Base-by-base conservation (phyloP, 2,329 filamentous ascomycete genomes). In the Xylaria sp. region DNA sequence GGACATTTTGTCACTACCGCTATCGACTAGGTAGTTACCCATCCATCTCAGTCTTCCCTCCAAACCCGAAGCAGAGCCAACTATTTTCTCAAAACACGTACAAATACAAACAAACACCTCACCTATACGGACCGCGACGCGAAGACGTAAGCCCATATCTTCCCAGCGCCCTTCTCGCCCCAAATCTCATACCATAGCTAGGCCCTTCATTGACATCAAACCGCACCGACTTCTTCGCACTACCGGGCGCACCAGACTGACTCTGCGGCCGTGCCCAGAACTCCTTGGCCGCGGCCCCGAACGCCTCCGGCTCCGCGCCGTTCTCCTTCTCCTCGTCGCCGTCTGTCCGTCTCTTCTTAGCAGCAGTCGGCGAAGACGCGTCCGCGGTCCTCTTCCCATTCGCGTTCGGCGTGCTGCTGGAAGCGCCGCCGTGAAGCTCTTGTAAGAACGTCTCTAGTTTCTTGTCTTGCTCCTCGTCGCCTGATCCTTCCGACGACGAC, bases 151-250 rank as follows among this genome's bases (percentile, higher is more conserved):
- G 55, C 1, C 50, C 46, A 13, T 57, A 65, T 15, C 71, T 43
- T 3, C 50, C 50, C 4, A 73, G 10, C 0, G 71, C 71, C 4
- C 71, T 64, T 43, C 63, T 39, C 9, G 70, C 68, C 13, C 66
- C 64, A 9, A 36, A 25, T 25, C 45, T 45, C 71, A 73, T 72
- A 2, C 65, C 62, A 4, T 18, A 45, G 13, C 64, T 73, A 8
- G 64, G 68, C 3, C 61, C 52, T 1, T 43, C 8, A 2, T 30
- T 3, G 4, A 57, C 39, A 13, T 60, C 60, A 12, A 72, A 71
- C n/a, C 65, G 57, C 41, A 72, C 71, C 8, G 67, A 65, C 23
- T 71, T 71, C n/a, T 46, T 60, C 53, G 41, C 55, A 10, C 20
- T 9, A 5, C 15, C 15, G 4, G 13, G 13, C 1, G 13, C 4